A percentile compares a stretch with the other conserved stretches of the same genome.
These are phyloP conservation scores for Tuber microsphaerosporum DNA, from an alignment of 495 filamentous ascomycete species.

Conservation along the genomic window DNA sequence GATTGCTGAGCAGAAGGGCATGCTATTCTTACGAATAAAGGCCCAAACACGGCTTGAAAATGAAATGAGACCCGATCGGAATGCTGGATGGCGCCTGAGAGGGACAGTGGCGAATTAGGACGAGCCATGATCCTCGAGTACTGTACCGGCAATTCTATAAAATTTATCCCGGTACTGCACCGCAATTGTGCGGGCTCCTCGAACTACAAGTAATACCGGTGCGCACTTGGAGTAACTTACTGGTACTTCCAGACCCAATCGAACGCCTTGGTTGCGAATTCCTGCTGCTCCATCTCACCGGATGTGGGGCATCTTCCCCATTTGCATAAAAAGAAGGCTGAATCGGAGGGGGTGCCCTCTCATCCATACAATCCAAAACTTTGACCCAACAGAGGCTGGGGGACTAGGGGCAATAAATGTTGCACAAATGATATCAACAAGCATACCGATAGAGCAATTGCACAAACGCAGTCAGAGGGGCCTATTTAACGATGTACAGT, in stretches of 20 bases:
- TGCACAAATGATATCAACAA: neutral
- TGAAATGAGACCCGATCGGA: neutral
- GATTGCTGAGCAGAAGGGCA: constrained; percentile 1
- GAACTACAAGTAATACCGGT: neutral
- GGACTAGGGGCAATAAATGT: neutral
- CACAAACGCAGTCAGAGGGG: neutral
- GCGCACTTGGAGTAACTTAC: neutral
- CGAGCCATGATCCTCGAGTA: neutral
- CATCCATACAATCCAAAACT: neutral
- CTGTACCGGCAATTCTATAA: neutral
- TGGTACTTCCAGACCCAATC: neutral
- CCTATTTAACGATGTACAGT: neutral
- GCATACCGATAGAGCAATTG: neutral
- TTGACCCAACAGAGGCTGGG: neutral
- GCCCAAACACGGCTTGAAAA: neutral
- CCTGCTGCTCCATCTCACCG: constrained; percentile 5
- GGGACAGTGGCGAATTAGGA: neutral
- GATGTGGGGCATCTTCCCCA: neutral
- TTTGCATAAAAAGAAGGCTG: neutral
- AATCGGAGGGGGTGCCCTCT: neutral
- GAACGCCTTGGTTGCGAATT: constrained; percentile 10
- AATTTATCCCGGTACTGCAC: neutral
- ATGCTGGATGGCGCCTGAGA: neutral
- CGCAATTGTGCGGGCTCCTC: neutral
- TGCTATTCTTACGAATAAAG: neutral